Base-by-base conservation (phyloP, 2,329 filamentous ascomycete species). In the Colletotrichum melonis region DNA sequence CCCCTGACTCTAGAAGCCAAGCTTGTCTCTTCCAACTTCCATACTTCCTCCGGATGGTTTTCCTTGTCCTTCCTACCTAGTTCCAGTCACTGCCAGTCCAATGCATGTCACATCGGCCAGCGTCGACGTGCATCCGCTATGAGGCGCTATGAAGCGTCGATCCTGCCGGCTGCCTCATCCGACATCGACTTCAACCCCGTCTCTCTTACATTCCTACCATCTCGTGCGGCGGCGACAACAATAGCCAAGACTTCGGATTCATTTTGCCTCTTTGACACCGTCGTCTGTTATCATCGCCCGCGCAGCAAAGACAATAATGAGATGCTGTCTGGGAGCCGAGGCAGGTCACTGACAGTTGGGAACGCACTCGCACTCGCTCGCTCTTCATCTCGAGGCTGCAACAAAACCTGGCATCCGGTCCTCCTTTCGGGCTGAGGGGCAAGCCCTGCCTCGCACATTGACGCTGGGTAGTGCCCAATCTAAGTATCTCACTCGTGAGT, bases 131-230 rank as follows among this genome's bases (percentile, higher is more conserved):
- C 56, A 22, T 56, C 64, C 63, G 64, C 57, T 67, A 62, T 68
- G 69, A 63, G 69, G 58, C 58, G 69, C 65, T 69, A 59, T 69
- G 69, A 64, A 69, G 58, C 42, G 38, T 69, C 52, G 38, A 58
- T 72, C 59, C 5, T 58, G 65, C 42, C 65, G 67, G 67, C 55
- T 65, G 59, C 55, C 49, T 70, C 67, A 73, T 65, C 70, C 67
- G 60, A 73, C 42, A 38, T 57, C 46, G 64, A 70, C 70, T 52
- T 65, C 60, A 58, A 19, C 32, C 35, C 19, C 38, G 38, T 60
- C 55, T 32, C 22, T 32, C 28, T 52, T 4, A 32, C 32, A 35
- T 42, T 38, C 57, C 49, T 32, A 65, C 55, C 55, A 35, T 73
- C 42, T 38, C 19, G 56, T 65, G 16, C 68, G 32, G 46, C 22